Percentiles rank a stretch among this genome's conserved stretches.
These are phyloP conservation scores for Yarrowia yakushimensis DNA, from an alignment of 805 yeast species.

Conservation along the genomic window DNA sequence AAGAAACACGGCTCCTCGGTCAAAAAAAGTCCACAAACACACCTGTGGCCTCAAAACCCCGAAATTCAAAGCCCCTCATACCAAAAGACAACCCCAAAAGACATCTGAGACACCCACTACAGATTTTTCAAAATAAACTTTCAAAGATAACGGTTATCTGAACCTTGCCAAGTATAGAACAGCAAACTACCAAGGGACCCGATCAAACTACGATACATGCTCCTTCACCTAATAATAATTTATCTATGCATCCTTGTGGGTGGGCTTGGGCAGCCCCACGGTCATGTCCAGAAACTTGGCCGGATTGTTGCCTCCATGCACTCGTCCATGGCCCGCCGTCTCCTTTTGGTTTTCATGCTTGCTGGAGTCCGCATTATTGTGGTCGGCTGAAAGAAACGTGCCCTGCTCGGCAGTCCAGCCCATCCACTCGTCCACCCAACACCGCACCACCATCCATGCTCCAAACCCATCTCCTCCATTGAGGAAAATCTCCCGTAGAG, in stretches of 20 bases:
- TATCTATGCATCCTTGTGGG: slow-evolving; percentile 24
- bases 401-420: slow-evolving; percentile 58
- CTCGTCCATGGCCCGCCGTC: not conserved
- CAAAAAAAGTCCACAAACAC: too few species aligned
- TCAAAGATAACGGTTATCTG: slow-evolving; percentile 16
- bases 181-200: not conserved
- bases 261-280: slow-evolving; percentile 15
- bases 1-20: too few species aligned
- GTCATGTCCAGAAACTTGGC: slow-evolving; percentile 20
- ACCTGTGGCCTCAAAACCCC: too few species aligned
- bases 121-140: not conserved
- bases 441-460: slow-evolving; percentile 71
- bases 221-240: slow-evolving; percentile 16
- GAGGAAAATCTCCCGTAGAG: slow-evolving; percentile 59
- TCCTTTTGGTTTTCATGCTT: slow-evolving; percentile 8
- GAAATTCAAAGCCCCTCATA: too few species aligned
- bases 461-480: slow-evolving; percentile 59
- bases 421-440: slow-evolving; percentile 75
- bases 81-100: too few species aligned
- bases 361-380: slow-evolving; percentile 7
- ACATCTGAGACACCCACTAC: not conserved
- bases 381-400: slow-evolving; percentile 32
- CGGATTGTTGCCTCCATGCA: too few species aligned
- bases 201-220: not conserved
- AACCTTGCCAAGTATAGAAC: slow-evolving; percentile 21